Evolutionary conservation across 75 land plant genomes (phyloP).

Genomic region (Sequoiadendron giganteum): DNA sequence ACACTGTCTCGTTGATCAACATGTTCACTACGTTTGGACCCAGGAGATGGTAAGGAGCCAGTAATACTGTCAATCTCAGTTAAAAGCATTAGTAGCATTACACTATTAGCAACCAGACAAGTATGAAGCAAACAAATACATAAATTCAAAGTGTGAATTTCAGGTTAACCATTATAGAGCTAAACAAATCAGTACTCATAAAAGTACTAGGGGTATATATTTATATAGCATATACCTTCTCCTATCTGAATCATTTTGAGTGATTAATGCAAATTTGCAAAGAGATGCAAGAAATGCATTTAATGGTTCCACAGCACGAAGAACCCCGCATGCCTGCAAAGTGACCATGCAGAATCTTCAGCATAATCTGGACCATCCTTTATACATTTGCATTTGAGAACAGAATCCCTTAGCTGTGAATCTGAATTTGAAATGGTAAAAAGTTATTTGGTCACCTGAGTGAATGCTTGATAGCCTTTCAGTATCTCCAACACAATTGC

Average conservation of each 20-base stretch:
- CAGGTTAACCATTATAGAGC: neutral
- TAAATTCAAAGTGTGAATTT: constrained; percentile 6
- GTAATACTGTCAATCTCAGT: neutral
- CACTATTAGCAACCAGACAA: constrained; percentile 11
- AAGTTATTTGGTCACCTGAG: constrained; percentile 61
- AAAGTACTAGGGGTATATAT: neutral
- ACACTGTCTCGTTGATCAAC: constrained; percentile 67
- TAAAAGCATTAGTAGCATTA: neutral
- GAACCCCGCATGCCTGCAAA: constrained; percentile 94
- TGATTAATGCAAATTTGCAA: constrained; percentile 77
- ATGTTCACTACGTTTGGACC: constrained; percentile 57
- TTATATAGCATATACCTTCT: constrained; percentile 41
- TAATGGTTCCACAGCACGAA: constrained; percentile 86
- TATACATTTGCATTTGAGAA: neutral
- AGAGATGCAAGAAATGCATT: constrained; percentile 93
- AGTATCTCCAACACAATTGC: constrained; percentile 88
- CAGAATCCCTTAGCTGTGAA: neutral
- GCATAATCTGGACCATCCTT: neutral
- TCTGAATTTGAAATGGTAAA: neutral
- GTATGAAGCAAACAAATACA: neutral
- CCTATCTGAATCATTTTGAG: constrained; percentile 68
- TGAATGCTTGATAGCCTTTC: constrained; percentile 98
- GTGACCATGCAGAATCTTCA: neutral
- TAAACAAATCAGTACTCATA: neutral
- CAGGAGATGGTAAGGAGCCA: constrained; percentile 57